Base-by-base conservation (phyloP, 2,329 filamentous ascomycete species). In the Aureobasidium sp. region DNA sequence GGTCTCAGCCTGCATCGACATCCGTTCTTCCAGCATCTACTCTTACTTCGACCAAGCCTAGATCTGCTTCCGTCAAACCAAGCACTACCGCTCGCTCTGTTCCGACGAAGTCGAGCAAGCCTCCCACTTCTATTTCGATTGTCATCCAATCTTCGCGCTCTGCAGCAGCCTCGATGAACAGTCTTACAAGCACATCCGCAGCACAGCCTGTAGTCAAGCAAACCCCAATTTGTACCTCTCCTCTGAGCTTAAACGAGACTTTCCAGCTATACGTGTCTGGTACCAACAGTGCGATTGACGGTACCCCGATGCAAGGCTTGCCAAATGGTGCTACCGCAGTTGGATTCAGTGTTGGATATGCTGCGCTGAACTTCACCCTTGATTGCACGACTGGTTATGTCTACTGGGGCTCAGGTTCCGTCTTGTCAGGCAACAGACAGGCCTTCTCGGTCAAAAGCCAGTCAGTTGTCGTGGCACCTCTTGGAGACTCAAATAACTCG, bases 281-380 rank as follows among this genome's bases (percentile, higher is more conserved):
- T 0, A 56, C 62, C 20, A 43, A 53, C 31, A 43, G 53, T 5
- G 48, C 33, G 8, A 58, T 58, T 25, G 63, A 65, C 20, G 42
- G 56, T 13, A 65, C 53, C 7, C 63, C 63, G 4, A 42, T 65
- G 33, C 63, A 59, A 45, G 63, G 63, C 15, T 25, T 65, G 11
- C 38, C 38, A 10, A 65, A 60, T 23, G 63, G 63, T n/a, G 50
- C 55, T 11, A 65, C 63, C 11, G 53, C 50, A 9, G 54, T 65
- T 25, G 54, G 63, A 7, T 65, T 59, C 36, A 59, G 40, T n/a
- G 63, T 65, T 18, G 63, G 63, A 8, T 65, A 65, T 18, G 38
- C 53, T 15, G 18, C 54, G 10, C 54, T 65, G 6, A 65, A 55
- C n/a, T 65, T 65, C 25, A 65, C 50, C 1, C 50, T 59, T 31